Conservation (phyloP, 192 early-diverging fungal genomes). For the Pilobolus umbonatus region DNA sequence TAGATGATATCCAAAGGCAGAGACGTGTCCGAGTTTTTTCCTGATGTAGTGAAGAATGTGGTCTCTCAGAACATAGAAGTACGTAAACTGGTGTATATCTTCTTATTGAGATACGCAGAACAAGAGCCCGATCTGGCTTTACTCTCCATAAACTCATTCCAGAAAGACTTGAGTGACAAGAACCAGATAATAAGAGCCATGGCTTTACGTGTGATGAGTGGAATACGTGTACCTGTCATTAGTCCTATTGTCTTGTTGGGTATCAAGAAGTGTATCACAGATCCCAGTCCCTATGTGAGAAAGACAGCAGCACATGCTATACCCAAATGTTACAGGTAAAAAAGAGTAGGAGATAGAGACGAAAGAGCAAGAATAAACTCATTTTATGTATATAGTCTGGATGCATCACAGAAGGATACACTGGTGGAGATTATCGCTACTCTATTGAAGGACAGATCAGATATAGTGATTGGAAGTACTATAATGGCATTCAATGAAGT, state of each 20-base stretch:
- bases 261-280: conserved; percentile 80
- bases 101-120: conserved; percentile 91
- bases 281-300: conserved; percentile 89
- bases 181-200: conserved; percentile 93
- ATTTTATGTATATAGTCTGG: conserved; percentile 51
- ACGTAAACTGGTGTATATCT: conserved; percentile 95
- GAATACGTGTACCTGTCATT: conserved; percentile 90
- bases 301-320: conserved; percentile 90
- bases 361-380: background rate
- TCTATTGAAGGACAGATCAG: conserved; percentile 79
- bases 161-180: conserved; percentile 89
- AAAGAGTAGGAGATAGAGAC: background rate
- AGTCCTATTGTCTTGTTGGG: conserved; percentile 88
- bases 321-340: conserved; percentile 77
- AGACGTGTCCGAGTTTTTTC: conserved; percentile 87
- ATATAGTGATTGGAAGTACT: conserved; percentile 83
- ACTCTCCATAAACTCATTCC: conserved; percentile 96
- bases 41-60: conserved; percentile 97
- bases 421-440: conserved; percentile 71
- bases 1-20: conserved; percentile 87
- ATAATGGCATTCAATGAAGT: conserved; percentile 81
- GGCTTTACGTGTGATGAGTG: conserved; percentile 93
- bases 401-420: conserved; percentile 67
- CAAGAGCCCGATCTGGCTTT: conserved; percentile 95
- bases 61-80: conserved; percentile 85